Percentiles rank a stretch among this genome's conserved stretches.
These are phyloP conservation scores for Diaporthe velutina DNA, from an alignment of 2,329 filamentous ascomycete species.

Conservation along the genomic window DNA sequence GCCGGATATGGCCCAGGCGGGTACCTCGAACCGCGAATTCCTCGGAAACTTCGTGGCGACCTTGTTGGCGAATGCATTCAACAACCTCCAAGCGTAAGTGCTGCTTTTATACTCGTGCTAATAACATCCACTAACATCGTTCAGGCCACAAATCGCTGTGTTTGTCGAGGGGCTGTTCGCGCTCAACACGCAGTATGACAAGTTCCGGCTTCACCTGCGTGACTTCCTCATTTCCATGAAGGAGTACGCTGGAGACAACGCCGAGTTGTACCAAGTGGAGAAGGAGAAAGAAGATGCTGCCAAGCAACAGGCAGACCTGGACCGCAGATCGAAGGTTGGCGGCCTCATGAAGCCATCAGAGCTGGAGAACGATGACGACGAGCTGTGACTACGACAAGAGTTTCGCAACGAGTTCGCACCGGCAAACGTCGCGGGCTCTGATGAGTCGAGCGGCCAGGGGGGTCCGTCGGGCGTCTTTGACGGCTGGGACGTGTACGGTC, in stretches of 20 bases:
- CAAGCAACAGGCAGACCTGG: constrained; percentile 88
- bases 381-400: constrained; percentile 86
- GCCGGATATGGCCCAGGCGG: constrained; percentile 82
- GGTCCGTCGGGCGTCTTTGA: constrained; percentile 45
- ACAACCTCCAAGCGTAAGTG: constrained; percentile 89
- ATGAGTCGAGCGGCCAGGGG: constrained; percentile 37
- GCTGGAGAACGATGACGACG: constrained; percentile 87
- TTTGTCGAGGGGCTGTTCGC: constrained; percentile 94
- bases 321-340: constrained; percentile 93
- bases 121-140: neutral
- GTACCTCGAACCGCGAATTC: constrained; percentile 92
- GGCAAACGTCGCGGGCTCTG: constrained; percentile 47
- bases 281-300: constrained; percentile 92
- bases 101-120: neutral
- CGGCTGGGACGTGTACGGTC: constrained; percentile 51
- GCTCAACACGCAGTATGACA: constrained; percentile 88
- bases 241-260: constrained; percentile 95
- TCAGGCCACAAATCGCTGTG: constrained; percentile 84
- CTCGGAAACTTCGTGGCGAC: constrained; percentile 88
- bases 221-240: constrained; percentile 98
- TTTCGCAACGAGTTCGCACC: constrained; percentile 72
- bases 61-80: constrained; percentile 89
- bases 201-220: constrained; percentile 95
- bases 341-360: constrained; percentile 98
- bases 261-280: constrained; percentile 93